Conservation (phyloP, 2,329 filamentous ascomycete species). For the Botrytis squamosa region DNA sequence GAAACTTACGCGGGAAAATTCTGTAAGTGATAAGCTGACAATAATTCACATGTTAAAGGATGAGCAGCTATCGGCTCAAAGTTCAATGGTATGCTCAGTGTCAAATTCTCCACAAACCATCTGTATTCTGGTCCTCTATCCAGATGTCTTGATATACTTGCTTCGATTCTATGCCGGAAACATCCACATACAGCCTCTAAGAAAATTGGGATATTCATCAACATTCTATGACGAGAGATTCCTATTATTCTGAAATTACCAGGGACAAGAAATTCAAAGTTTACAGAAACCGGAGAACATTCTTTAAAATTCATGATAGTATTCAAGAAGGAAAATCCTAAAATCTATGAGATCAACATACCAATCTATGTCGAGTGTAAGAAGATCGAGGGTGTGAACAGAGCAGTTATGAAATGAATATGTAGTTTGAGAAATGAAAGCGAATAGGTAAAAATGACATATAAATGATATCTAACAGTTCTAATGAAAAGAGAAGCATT, state of each 20-base stretch:
- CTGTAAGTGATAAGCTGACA: neutral
- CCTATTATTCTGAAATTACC: fast-evolving
- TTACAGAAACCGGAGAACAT: neutral
- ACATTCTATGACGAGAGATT: neutral
- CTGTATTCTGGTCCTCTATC: neutral
- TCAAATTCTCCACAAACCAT: neutral
- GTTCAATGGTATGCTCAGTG: neutral
- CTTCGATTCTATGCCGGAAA: neutral
- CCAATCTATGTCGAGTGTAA: neutral
- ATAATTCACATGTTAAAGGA: neutral
- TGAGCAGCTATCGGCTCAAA: neutral
- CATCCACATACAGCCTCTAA: neutral
- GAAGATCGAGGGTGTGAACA: neutral
- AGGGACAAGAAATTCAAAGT: neutral
- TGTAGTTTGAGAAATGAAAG: neutral
- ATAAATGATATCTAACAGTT: neutral
- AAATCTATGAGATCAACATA: neutral
- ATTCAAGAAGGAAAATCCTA: neutral
- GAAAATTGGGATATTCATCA: neutral
- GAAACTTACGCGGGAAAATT: neutral
- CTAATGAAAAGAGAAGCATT: neutral
- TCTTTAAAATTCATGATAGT: neutral
- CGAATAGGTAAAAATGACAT: neutral
- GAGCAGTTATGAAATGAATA: neutral
- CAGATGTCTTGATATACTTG: neutral